These are phyloP conservation scores for Colletotrichum nymphaeae DNA, from an alignment of 2,329 filamentous ascomycete species.

Conservation along the genomic window DNA sequence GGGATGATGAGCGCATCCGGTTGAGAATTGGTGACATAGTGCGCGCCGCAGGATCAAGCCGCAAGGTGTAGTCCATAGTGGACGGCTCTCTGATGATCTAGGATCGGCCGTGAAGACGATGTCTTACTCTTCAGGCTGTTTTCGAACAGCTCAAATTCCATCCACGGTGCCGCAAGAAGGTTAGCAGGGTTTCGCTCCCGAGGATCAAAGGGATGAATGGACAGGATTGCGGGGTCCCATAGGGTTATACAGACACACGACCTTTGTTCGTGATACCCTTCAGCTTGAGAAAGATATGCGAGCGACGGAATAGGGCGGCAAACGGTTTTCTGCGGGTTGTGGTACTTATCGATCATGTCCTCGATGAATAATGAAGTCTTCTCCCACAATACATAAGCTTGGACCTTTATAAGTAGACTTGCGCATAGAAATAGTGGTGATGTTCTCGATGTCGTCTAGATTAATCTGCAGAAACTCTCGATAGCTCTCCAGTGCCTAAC, in stretches of 20 bases:
- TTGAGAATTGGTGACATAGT: background rate
- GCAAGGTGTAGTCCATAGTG: background rate
- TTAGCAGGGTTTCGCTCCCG: background rate
- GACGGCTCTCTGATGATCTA: background rate
- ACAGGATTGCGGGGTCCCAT: background rate
- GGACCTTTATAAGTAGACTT: background rate
- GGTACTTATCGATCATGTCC: background rate
- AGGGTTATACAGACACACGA: slow-evolving; percentile 9
- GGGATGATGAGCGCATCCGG: slow-evolving; percentile 22
- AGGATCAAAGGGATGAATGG: background rate
- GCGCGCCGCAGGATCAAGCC: slow-evolving; percentile 11
- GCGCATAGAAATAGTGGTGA: background rate
- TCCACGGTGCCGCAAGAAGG: slow-evolving; percentile 1
- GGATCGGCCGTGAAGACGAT: slow-evolving; percentile 14
- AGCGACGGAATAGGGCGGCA: background rate
- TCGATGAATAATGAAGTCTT: background rate
- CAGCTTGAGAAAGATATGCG: background rate
- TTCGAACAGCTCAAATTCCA: slow-evolving; percentile 13
- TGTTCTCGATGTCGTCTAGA: background rate
- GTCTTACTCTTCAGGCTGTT: slow-evolving; percentile 24
- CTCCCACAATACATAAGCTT: background rate
- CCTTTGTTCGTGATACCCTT: slow-evolving; percentile 18
- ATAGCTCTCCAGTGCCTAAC: background rate
- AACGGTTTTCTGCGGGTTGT: slow-evolving; percentile 4
- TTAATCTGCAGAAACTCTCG: background rate